Conservation (phyloP, 2,329 filamentous ascomycete genomes). For the Capronia coronata region DNA sequence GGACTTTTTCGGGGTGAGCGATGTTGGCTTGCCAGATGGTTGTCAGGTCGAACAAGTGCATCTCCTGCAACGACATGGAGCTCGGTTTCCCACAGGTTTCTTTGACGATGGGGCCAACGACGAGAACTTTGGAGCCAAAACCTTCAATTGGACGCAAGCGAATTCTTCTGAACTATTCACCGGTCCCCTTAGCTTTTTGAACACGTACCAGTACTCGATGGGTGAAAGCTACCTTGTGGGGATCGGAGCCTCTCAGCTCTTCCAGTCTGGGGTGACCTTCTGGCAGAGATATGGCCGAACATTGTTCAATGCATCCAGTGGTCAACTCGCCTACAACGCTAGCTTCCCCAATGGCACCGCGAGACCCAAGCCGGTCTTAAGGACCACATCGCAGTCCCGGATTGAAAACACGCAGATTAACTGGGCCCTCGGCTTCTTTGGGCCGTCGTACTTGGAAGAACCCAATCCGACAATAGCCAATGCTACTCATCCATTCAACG, state of each 20-base stretch:
- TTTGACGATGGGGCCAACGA: constrained; percentile 47
- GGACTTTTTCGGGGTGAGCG: constrained; percentile 34
- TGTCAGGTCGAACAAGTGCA: constrained; percentile 53
- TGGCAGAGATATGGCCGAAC: constrained; percentile 51
- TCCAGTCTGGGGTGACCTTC: constrained; percentile 45
- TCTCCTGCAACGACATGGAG: constrained; percentile 49
- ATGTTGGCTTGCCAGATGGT: constrained; percentile 45
- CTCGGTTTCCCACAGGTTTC: constrained; percentile 46
- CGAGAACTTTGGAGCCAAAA: constrained; percentile 44
- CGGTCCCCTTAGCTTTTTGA: constrained; percentile 49
- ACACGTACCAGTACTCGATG: constrained; percentile 46
- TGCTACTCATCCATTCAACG: constrained; percentile 38
- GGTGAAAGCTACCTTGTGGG: constrained; percentile 43
- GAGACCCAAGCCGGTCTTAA: constrained; percentile 45
- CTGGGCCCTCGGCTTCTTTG: constrained; percentile 50
- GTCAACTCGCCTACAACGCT: constrained; percentile 45
- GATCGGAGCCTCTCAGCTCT: constrained; percentile 47
- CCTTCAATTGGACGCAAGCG: constrained; percentile 41
- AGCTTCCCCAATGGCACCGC: constrained; percentile 43
- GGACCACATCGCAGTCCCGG: constrained; percentile 50
- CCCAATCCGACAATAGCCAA: constrained; percentile 37
- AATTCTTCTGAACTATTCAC: constrained; percentile 36
- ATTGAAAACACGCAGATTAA: constrained; percentile 51
- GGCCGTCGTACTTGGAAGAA: constrained; percentile 37
- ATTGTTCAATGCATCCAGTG: constrained; percentile 46